Percentiles rank a stretch among this genome's conserved stretches.
Conservation (phyloP, 2,329 filamentous ascomycete genomes). For the Claviceps monticola region DNA sequence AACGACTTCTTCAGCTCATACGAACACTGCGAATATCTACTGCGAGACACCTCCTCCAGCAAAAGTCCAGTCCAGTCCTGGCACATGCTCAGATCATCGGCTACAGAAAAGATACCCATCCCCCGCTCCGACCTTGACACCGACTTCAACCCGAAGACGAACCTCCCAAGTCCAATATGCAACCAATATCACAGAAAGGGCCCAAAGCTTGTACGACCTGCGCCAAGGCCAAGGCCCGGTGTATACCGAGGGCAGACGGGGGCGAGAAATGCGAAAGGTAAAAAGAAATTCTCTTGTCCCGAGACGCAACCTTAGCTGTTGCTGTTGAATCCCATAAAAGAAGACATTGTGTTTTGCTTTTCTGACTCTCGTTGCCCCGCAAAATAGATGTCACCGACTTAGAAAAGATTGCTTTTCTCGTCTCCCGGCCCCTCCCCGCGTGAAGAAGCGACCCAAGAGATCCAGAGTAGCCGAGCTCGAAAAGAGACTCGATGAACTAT, state of each 20-base stretch:
- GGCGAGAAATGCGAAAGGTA: conserved; percentile 34
- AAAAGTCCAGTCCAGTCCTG: no score
- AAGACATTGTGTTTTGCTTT: neutral
- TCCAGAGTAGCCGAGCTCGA: conserved; percentile 37
- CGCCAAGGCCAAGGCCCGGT: conserved; percentile 38
- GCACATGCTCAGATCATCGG: no score
- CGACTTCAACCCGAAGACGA: neutral
- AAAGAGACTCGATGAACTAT: conserved; percentile 34
- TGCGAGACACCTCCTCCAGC: no score
- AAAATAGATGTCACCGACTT: conserved; percentile 31
- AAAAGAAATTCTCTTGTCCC: neutral
- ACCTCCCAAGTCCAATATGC: conserved; percentile 7
- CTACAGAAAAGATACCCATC: no score
- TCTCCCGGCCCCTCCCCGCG: conserved; percentile 32
- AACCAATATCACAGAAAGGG: conserved; percentile 22
- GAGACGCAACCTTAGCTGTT: no score
- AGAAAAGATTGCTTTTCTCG: conserved; percentile 33
- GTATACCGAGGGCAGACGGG: conserved; percentile 27
- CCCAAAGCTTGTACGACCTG: conserved; percentile 36
- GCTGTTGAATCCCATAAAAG: no score
- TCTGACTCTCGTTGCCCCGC: neutral
- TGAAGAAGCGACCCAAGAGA: conserved; percentile 31
- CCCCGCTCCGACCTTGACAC: no score
- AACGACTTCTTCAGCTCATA: neutral
- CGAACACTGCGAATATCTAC: neutral